phyloP scores from a whole-genome alignment of 2,329 filamentous ascomycete genomes.

The Hysterium pulicare region DNA sequence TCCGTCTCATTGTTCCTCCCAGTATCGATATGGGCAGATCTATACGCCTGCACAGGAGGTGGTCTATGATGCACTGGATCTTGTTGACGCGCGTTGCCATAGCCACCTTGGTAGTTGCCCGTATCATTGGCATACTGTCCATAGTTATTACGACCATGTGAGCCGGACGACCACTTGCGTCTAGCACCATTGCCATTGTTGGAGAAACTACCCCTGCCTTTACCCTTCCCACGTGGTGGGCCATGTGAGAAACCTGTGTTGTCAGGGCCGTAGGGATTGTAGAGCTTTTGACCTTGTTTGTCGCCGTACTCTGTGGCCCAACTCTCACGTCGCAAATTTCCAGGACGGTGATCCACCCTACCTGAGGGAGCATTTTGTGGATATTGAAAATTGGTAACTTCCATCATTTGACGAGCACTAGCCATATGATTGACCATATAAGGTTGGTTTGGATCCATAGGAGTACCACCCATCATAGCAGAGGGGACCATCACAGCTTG shows the following conservation, averaged over 20 bases:
- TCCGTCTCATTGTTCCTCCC: slow-evolving; percentile 2
- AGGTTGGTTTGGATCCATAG: slow-evolving; percentile 13
- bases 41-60: not conserved
- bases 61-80: slow-evolving; percentile 7
- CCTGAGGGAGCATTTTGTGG: not conserved
- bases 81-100: slow-evolving; percentile 4
- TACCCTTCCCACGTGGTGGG: slow-evolving; percentile 12
- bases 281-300: slow-evolving; percentile 13
- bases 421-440: slow-evolving; percentile 8
- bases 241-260: slow-evolving; percentile 8
- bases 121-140: slow-evolving; percentile 11
- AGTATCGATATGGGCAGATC: not conserved
- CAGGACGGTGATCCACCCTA: not conserved
- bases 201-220: slow-evolving; percentile 10
- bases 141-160: slow-evolving; percentile 11
- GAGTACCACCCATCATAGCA: slow-evolving; percentile 7
- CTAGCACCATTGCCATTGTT: slow-evolving; percentile 12
- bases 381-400: slow-evolving; percentile 24
- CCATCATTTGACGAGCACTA: slow-evolving; percentile 17
- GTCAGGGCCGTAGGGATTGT: slow-evolving; percentile 25
- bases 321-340: not conserved
- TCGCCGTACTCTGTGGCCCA: not conserved
- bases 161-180: slow-evolving; percentile 20
- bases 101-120: slow-evolving; percentile 3
- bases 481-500: slow-evolving; percentile 13